Evolutionary conservation across 2,329 filamentous ascomycete species (phyloP), one percentile per base, ranked within the genome.

Genomic region (Lachnum nothofagi): DNA sequence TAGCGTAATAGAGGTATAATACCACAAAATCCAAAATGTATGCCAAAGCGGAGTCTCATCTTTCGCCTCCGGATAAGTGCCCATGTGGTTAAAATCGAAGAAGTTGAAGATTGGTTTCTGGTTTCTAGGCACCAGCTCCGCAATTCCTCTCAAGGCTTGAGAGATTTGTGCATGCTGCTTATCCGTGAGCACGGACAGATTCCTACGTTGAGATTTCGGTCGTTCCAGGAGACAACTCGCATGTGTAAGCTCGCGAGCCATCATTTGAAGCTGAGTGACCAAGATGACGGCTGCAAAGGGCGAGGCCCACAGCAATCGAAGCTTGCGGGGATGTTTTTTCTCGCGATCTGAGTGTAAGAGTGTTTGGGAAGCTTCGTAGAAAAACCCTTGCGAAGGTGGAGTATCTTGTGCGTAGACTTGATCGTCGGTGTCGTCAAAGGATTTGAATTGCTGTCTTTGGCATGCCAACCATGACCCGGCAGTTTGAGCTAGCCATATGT

Each of bases 101-200:
- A 49, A 49, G 19, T 44, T 44, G 34, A 49, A 49, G 4, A 37
- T 20, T 7, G 46, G 33, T 17, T 31, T 20, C 37, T 44, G 35
- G 41, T 39, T 44, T 20, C 47, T 23, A 7, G 47, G 47, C 3
- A 49, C 47, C 16, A 49, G 31, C 31, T 49, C 42, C 10, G 42
- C 47, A 23, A 49, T 49, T 24, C 42, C 47, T 35, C 44, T 49
- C 3, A 49, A 34, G 2, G 47, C 47, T n/a, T 44, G 42, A 5
- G 47, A 49, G 9, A 49, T 49, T 22, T 49, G 47, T 6, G 47
- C 42, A 33, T 44, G 42, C 33, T 49, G 47, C 10, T 40, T 49
- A 34, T 49, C 47, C 8, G 47, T 49, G 10, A 49, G 27, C 4
- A 49, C 41, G 3, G 47, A 49, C 2, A 49, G 20, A 17, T 33